Conservation (phyloP, 257 asterid genomes). For the Solanum arcanum region DNA sequence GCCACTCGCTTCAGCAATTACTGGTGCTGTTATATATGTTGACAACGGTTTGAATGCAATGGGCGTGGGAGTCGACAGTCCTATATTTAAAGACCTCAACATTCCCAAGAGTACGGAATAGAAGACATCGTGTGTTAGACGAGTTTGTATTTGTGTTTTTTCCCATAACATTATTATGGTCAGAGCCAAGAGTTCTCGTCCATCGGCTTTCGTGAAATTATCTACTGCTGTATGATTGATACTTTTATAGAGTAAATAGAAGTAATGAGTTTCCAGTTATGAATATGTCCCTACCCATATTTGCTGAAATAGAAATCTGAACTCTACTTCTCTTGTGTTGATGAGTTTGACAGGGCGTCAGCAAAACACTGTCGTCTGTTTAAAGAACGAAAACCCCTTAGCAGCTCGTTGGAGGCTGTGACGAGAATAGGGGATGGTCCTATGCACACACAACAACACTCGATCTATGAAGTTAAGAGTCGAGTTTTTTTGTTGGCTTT, state of each 20-base stretch:
- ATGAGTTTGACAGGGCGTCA: not conserved
- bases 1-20: constrained; percentile 77
- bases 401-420: not conserved
- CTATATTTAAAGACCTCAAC: constrained; percentile 52
- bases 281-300: not conserved
- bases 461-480: not conserved
- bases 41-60: constrained; percentile 88
- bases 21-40: constrained; percentile 70
- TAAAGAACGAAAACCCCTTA: not conserved
- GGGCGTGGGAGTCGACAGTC: constrained; percentile 86
- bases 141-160: not conserved
- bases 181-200: constrained; percentile 12
- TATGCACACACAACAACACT: not conserved
- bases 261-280: not conserved
- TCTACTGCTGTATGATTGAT: not conserved
- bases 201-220: constrained; percentile 1
- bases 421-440: not conserved
- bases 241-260: not conserved
- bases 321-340: not conserved
- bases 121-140: not conserved
- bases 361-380: not conserved
- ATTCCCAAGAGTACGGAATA: constrained; percentile 36
- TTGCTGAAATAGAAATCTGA: not conserved
- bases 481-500: not conserved
- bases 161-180: not conserved